phyloP scores from a whole-genome alignment of 345 rosid genomes.

The Leavenworthia alabamica region DNA sequence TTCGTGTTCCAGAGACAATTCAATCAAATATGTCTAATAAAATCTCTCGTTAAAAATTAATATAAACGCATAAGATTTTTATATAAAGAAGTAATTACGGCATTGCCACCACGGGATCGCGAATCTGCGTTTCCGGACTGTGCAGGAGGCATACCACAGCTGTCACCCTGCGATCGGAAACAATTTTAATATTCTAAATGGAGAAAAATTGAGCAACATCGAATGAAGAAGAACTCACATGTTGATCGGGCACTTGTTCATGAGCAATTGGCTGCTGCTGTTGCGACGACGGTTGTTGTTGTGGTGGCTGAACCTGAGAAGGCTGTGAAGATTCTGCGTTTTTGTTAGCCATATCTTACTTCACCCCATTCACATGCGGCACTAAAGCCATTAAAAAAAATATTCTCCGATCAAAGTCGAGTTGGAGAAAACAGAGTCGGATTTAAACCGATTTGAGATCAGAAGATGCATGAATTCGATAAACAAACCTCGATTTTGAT shows the following conservation, averaged over 20 bases:
- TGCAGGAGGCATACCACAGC: constrained; percentile 28
- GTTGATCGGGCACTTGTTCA: constrained; percentile 9
- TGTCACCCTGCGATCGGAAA: constrained; percentile 36
- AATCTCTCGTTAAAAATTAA: not conserved
- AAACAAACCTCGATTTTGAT: too few relatives aligned
- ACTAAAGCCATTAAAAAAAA: not conserved
- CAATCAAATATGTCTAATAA: not conserved
- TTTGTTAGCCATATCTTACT: constrained; percentile 45
- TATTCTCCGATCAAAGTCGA: constrained; percentile 1
- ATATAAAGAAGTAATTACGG: constrained; percentile 27
- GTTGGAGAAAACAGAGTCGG: constrained; percentile 1
- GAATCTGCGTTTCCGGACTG: constrained; percentile 28
- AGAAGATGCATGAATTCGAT: not conserved
- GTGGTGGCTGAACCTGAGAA: constrained; percentile 18
- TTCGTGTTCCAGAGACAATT: not conserved
- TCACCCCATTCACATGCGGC: constrained; percentile 19
- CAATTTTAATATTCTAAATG: not conserved
- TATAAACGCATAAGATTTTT: too few relatives aligned
- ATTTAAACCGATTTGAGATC: not conserved
- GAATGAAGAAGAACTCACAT: constrained; percentile 1
- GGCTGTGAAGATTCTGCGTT: constrained; percentile 44
- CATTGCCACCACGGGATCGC: constrained; percentile 44
- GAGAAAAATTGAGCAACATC: not conserved
- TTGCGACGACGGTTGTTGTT: constrained; percentile 1
- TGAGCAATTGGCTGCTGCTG: not conserved